These are phyloP conservation scores for Theobroma grandiflorum DNA, from an alignment of 441 rosid species.

Conservation along the genomic window DNA sequence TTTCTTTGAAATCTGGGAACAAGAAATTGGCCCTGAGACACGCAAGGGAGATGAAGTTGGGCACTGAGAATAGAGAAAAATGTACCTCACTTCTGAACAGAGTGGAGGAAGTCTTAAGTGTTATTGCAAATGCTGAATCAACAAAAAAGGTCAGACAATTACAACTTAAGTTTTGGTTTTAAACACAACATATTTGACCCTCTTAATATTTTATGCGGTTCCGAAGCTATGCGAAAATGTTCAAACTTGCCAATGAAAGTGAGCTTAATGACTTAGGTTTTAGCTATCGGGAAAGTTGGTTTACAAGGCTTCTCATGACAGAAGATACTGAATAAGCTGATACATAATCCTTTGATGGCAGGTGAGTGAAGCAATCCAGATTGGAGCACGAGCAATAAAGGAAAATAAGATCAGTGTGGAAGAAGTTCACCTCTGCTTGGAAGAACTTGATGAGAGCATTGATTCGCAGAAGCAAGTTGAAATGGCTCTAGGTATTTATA, in stretches of 20 bases:
- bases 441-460: slow-evolving; percentile 71
- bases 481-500: slow-evolving; percentile 59
- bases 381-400: slow-evolving; percentile 79
- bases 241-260: background rate
- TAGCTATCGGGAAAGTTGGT: background rate
- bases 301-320: background rate
- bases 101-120: slow-evolving; percentile 76
- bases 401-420: slow-evolving; percentile 67
- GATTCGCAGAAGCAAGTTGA: slow-evolving; percentile 76
- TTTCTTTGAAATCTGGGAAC: slow-evolving; percentile 71
- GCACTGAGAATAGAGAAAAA: slow-evolving; percentile 71
- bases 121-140: slow-evolving; percentile 70
- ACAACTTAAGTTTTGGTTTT: background rate
- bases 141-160: slow-evolving; percentile 58
- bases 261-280: background rate
- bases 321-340: slow-evolving; percentile 22
- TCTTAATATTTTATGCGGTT: background rate
- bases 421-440: slow-evolving; percentile 74
- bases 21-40: slow-evolving; percentile 77
- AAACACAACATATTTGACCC: background rate
- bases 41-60: slow-evolving; percentile 72
- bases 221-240: background rate
- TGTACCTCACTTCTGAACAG: slow-evolving; percentile 70
- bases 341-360: slow-evolving; percentile 35
- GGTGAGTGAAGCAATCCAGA: slow-evolving; percentile 83